These are phyloP conservation scores for Paramecium tetraurelia DNA, from an alignment of 73 alveolate species.

Conservation along the genomic window DNA sequence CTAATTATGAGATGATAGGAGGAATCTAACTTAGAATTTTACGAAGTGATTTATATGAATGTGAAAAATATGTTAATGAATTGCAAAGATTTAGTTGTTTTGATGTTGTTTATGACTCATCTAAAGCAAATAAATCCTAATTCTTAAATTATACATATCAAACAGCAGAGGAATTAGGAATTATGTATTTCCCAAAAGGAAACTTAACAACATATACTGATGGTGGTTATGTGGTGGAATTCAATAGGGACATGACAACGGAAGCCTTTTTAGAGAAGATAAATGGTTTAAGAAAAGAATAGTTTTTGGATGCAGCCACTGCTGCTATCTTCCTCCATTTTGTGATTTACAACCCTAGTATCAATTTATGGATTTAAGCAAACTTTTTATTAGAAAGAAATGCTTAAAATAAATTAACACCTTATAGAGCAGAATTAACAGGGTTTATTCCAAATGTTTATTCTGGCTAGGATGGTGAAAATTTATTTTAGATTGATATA, in stretches of 20 bases:
- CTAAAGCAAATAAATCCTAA: not conserved
- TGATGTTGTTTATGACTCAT: not conserved
- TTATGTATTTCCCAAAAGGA: not conserved
- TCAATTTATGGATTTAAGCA: not conserved
- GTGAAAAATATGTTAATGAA: conserved; percentile 9
- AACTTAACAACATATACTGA: not conserved
- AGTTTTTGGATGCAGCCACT: not conserved
- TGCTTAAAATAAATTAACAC: not conserved
- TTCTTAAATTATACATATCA: not conserved
- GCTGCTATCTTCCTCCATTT: not conserved
- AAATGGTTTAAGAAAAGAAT: not conserved
- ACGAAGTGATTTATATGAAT: not conserved
- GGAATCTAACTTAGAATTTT: not conserved
- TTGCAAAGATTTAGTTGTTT: not conserved
- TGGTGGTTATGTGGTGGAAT: conserved; percentile 28
- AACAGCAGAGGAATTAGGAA: conserved; percentile 33
- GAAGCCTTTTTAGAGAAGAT: conserved; percentile 7
- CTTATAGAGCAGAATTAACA: not conserved
- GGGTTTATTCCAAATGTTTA: conserved; percentile 16
- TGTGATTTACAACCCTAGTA: not conserved
- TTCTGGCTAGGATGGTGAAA: not conserved
- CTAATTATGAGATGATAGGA: conserved; percentile 17
- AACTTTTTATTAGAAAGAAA: conserved; percentile 34
- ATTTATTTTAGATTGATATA: not conserved
- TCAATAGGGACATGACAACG: not conserved